Conservation (phyloP, 306 rosid genomes). For the Ziziphus jujuba region DNA sequence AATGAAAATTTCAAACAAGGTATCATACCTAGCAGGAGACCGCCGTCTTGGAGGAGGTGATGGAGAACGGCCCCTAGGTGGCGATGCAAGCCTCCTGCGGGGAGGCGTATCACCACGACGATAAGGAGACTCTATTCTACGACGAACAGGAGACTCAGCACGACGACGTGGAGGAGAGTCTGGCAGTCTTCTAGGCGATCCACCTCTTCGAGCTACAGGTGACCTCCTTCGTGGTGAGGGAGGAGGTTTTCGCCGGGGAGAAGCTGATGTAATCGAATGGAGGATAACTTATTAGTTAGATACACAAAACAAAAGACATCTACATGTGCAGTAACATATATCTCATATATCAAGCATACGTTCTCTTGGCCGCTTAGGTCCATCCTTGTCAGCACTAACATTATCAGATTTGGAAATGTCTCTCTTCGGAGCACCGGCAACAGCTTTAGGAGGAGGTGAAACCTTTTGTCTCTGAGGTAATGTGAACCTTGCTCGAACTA, state of each 20-base stretch:
- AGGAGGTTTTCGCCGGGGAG: too few relatives aligned
- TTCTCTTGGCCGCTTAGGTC: constrained; percentile 74
- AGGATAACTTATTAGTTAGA: too few relatives aligned
- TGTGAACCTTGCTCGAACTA: constrained; percentile 84
- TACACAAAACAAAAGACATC: too few relatives aligned
- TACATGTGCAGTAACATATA: too few relatives aligned
- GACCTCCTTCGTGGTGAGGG: too few relatives aligned
- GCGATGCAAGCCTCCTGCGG: constrained; percentile 83
- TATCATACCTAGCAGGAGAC: constrained; percentile 73
- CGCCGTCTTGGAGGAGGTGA: constrained; percentile 78
- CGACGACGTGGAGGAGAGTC: too few relatives aligned
- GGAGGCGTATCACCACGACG: constrained; percentile 83
- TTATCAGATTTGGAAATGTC: constrained; percentile 76
- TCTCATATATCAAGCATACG: constrained; percentile 52
- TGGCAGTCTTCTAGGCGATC: too few relatives aligned
- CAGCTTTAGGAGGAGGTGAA: constrained; percentile 69
- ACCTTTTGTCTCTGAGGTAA: constrained; percentile 79
- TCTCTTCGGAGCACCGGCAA: constrained; percentile 64
- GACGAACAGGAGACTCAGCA: too few relatives aligned
- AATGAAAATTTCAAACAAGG: constrained; percentile 10
- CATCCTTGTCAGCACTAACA: constrained; percentile 76
- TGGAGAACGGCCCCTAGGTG: constrained; percentile 83
- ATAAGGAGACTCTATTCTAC: too few relatives aligned
- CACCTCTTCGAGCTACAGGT: constrained; percentile 82
- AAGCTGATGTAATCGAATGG: too few relatives aligned